These are phyloP conservation scores for Micractinium sp. DNA, from an alignment of 139 green algal species.

Conservation along the genomic window DNA sequence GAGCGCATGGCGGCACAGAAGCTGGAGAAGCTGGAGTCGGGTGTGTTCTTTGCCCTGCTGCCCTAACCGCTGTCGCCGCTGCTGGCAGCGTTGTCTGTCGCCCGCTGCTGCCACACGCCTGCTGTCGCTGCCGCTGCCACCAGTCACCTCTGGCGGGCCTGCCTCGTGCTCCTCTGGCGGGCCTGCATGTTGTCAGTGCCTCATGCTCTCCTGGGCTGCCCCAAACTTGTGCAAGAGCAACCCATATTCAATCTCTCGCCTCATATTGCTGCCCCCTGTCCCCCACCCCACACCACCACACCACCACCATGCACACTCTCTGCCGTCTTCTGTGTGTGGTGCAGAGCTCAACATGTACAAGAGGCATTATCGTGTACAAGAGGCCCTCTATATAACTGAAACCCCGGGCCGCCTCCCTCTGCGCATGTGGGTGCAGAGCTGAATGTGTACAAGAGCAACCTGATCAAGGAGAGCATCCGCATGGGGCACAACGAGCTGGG, in stretches of 20 bases:
- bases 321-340: background rate
- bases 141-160: no score
- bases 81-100: background rate
- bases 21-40: conserved; percentile 75
- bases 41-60: background rate
- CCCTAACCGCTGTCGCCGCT: background rate
- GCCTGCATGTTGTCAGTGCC: no score
- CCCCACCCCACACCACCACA: no score
- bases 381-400: no score
- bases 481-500: conserved; percentile 91
- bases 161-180: no score
- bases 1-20: conserved; percentile 45
- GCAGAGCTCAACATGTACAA: no score
- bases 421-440: conserved; percentile 59
- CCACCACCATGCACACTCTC: no score
- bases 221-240: no score
- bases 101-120: background rate
- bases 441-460: conserved; percentile 75
- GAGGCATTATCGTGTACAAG: no score
- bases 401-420: background rate
- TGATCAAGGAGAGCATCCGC: conserved; percentile 95
- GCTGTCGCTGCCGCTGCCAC: background rate
- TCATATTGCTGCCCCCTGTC: no score
- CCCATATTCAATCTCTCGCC: no score
- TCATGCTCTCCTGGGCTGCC: no score